Base-by-base conservation (phyloP, 306 rosid species). In the Inga oerstediana region DNA sequence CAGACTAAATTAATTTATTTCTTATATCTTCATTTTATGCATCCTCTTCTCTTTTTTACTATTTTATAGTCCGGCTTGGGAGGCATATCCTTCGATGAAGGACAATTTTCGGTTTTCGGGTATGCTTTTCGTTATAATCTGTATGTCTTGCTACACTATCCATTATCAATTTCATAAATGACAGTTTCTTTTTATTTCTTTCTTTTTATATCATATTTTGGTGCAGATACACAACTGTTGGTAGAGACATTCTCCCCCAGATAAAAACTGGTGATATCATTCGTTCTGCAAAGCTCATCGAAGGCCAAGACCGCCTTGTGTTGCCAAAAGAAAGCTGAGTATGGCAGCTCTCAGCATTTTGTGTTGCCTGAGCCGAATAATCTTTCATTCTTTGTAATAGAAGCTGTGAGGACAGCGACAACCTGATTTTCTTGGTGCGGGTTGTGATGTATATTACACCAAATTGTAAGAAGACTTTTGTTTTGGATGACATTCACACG, bases 51-150 rank as follows among this genome's bases (percentile, higher is more conserved):
- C 20, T 61, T 44, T 74, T 70, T 54, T 66, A 44, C 77, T 78
- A 41, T 77, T 20, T 70, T 84, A 41, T 85, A 95, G 98, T 90
- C 99, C 71, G 99, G 99, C 85, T 89, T 95, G 91, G 99, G 99
- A 86, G 99, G 99, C 73, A 85, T 95, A 81, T 95, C 98, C n/a
- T 95, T 95, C 78, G 99, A 93, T 64, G 99, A 95, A 88, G 99
- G 99, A 19, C 97, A 95, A 76, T 95, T 95, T 86, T 92, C 99
- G 66, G 99, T 95, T 74, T 93, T 93, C 51, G 99, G 98, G 98
- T 91, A 89, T 76, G 86, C 78, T 35, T 72, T 83, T 77, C 65
- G 48, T 72, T 66, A 32, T 10, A 34, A 34, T 51, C 20, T 3
- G 10, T n/a, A 32, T 67, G 39, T n/a, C 56, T 41, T 84, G 70